A percentile compares a stretch with the other conserved stretches of the same genome.
Evolutionary conservation across 2,329 filamentous ascomycete genomes (phyloP).

Genomic region (Fusarium torreyae): DNA sequence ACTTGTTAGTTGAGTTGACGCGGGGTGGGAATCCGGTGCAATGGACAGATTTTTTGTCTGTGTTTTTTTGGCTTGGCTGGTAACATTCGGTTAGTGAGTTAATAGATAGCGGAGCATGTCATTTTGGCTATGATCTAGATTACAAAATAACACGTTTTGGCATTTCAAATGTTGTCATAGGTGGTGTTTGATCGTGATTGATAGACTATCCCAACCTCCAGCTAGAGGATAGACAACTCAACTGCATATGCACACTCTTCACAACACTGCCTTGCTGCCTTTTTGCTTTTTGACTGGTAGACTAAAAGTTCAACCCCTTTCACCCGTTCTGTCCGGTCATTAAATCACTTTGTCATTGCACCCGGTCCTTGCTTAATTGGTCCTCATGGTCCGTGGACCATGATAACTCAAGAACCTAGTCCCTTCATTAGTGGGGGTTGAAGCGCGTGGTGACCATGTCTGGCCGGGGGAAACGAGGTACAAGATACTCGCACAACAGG

Average conservation of each 20-base stretch:
- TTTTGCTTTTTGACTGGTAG: neutral
- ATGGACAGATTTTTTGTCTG: slow-evolving; percentile 21
- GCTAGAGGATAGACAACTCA: slow-evolving; percentile 37
- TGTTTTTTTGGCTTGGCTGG: slow-evolving; percentile 6
- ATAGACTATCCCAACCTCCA: slow-evolving; percentile 25
- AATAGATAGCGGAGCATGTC: slow-evolving; percentile 9
- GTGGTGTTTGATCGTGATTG: slow-evolving; percentile 8
- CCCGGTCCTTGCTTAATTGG: slow-evolving; percentile 47
- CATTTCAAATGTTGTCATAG: slow-evolving; percentile 2
- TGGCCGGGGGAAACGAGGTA: slow-evolving; percentile 31
- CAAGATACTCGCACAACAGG: slow-evolving; percentile 28
- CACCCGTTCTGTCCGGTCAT: slow-evolving; percentile 15
- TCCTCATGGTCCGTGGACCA: slow-evolving; percentile 4
- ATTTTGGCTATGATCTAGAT: neutral
- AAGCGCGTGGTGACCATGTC: slow-evolving; percentile 31
- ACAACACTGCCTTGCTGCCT: too few species aligned
- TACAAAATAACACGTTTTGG: neutral
- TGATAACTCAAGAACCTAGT: slow-evolving; percentile 21
- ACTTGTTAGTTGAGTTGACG: slow-evolving; percentile 36
- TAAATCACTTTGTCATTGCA: slow-evolving; percentile 37
- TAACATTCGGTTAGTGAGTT: slow-evolving; percentile 19
- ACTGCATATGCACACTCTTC: slow-evolving; percentile 20
- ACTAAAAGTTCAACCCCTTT: slow-evolving; percentile 17
- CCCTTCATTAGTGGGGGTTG: slow-evolving; percentile 36
- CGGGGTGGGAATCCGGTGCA: slow-evolving; percentile 19